Conservation (phyloP, 352 stramenopile species). For the Aphanomyces cochlioides region DNA sequence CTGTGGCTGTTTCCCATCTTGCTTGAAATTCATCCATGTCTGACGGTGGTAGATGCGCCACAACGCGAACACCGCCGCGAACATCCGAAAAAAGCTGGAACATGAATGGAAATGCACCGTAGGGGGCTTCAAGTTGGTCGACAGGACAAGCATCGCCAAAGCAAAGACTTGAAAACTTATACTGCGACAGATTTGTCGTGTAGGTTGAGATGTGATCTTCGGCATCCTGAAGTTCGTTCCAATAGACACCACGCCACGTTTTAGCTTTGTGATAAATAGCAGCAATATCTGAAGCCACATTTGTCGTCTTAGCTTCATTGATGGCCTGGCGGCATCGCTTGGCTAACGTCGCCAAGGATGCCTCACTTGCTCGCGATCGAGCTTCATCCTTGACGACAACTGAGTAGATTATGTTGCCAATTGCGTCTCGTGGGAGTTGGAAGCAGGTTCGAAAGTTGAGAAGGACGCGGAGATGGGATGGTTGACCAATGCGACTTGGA, state of each 20-base stretch:
- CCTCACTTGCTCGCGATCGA: background rate
- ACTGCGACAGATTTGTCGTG: constrained; percentile 6
- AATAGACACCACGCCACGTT: constrained; percentile 6
- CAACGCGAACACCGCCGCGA: constrained; percentile 3
- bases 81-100: constrained; percentile 17
- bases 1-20: background rate
- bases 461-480: constrained; percentile 11
- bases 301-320: background rate
- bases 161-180: background rate
- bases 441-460: background rate
- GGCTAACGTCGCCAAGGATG: background rate
- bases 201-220: background rate
- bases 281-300: background rate
- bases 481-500: background rate
- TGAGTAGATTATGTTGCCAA: constrained; percentile 22
- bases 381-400: background rate
- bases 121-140: constrained; percentile 10
- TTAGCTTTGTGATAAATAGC: constrained; percentile 5
- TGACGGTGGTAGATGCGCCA: background rate
- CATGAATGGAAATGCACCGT: constrained; percentile 1
- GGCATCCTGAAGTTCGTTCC: background rate
- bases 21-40: background rate
- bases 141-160: background rate
- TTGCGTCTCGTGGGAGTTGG: background rate
- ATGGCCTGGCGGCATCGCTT: background rate